Base-by-base conservation (phyloP, 441 rosid species). In the Mallotus japonicus region DNA sequence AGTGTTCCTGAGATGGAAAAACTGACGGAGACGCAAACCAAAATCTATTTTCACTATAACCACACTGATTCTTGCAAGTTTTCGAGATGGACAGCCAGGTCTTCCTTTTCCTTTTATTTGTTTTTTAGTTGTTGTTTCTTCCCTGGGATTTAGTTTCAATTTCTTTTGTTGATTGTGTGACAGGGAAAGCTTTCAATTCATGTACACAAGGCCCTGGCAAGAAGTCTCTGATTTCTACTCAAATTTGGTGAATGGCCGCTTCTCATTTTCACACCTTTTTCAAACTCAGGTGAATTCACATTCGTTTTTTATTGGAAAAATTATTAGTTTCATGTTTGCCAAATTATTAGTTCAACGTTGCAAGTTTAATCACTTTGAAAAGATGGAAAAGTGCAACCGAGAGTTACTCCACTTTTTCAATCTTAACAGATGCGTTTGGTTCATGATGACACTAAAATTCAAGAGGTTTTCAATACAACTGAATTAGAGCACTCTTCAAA, bases 191-290 rank as follows among this genome's bases (percentile, higher is more conserved):
- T 91, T 76, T 67, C 54, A 82, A 73, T 91, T 91, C 84, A 89
- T 95, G 97, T 22, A 80, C 63, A 79, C 80, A 44, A 86, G 96
- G 85, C 90, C 92, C 44, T 95, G 99, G 99, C 81, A 86, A 56
- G 84, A 87, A 65, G 90, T 93, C 55, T 60, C 71, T 73, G 84
- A 86, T 76, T 90, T 91, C 69, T 89, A 91, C 77, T 85, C 88
- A n/a, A 84, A 83, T 64, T 72, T 82, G 11, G 92, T 93, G 55
- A 79, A 83, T 11, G 91, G 87, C 62, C 76, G 69, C n/a, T 63
- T 74, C 44, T 80, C 87, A 5, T 65, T 91, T 37, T 66, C 81
- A 0, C 58, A 80, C 22, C 67, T 93, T 84, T 87, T 90, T 78
- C 72, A 76, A 62, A 66, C 82, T 37, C 82, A 87, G 83, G 92